Evolutionary conservation across 495 filamentous ascomycete species (phyloP).

Genomic region (Penicillium bialowiezense): DNA sequence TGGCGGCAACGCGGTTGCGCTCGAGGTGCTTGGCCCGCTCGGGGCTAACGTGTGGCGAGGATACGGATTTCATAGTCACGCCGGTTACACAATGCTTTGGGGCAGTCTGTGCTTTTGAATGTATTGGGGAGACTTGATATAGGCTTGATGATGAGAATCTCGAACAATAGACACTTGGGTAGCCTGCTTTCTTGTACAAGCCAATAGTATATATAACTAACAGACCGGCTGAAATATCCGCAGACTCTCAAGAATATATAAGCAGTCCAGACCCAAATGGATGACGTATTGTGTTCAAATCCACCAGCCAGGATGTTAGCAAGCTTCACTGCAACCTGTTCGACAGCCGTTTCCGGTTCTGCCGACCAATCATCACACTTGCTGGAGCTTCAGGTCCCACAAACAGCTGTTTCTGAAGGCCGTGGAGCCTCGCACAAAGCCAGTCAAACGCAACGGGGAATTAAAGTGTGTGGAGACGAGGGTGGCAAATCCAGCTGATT

Average conservation of each 20-base stretch:
- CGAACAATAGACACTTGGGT: not conserved
- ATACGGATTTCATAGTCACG: conserved; percentile 2
- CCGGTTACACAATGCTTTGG: too few relatives aligned
- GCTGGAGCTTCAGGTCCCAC: not conserved
- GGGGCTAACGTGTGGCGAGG: conserved; percentile 7
- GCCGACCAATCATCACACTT: not conserved
- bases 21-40: conserved; percentile 22
- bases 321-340: conserved; percentile 8
- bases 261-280: not conserved
- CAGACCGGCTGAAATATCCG: not conserved
- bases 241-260: not conserved
- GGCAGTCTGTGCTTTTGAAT: too few relatives aligned
- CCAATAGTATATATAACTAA: not conserved
- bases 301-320: not conserved
- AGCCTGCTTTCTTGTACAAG: not conserved
- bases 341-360: conserved; percentile 4
- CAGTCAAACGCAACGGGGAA: not conserved
- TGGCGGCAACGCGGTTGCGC: conserved; percentile 27
- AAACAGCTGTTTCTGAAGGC: not conserved
- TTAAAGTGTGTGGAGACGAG: not conserved
- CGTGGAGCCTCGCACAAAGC: not conserved
- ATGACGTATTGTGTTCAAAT: not conserved
- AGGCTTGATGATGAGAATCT: too few relatives aligned
- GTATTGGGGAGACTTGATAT: not conserved
- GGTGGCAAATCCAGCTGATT: not conserved